Percentiles rank a stretch among this genome's conserved stretches.
Evolutionary conservation across 768 basidiomycete species (phyloP).

Genomic region (Strobilomyces dryophilus): DNA sequence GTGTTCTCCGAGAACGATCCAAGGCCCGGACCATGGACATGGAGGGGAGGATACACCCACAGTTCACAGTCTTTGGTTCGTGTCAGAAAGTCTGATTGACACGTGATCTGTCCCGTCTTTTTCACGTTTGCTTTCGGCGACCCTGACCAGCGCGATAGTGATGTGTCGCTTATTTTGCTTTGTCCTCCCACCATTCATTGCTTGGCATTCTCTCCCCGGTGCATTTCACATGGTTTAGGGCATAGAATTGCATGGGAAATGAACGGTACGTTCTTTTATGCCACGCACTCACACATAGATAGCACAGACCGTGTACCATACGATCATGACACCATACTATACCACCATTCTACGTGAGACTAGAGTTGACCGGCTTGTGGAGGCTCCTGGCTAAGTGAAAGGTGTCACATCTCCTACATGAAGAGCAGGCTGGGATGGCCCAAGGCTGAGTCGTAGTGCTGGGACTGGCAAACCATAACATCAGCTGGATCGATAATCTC

Average conservation of each 20-base stretch:
- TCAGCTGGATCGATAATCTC: too few relatives aligned
- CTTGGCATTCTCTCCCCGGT: background rate
- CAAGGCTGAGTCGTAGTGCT: too few relatives aligned
- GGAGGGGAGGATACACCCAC: slow-evolving; percentile 14
- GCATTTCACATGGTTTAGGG: background rate
- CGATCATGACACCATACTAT: background rate
- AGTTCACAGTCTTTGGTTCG: background rate
- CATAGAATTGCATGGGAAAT: background rate
- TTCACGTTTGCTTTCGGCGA: background rate
- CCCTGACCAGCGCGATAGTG: background rate
- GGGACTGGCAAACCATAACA: too few relatives aligned
- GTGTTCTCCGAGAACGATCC: slow-evolving; percentile 39
- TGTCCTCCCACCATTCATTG: background rate
- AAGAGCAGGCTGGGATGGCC: too few relatives aligned
- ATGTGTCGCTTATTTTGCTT: background rate
- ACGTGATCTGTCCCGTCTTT: background rate
- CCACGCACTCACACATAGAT: background rate
- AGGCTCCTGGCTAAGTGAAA: too few relatives aligned
- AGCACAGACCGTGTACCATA: background rate
- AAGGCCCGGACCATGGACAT: slow-evolving; percentile 18
- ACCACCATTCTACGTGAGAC: too few relatives aligned
- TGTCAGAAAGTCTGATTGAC: background rate
- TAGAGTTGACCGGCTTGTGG: too few relatives aligned
- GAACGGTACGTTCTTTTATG: background rate
- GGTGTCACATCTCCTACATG: too few relatives aligned